These are phyloP conservation scores for Tolypocladium pustulatum DNA, from an alignment of 2,329 filamentous ascomycete genomes.

Conservation along the genomic window DNA sequence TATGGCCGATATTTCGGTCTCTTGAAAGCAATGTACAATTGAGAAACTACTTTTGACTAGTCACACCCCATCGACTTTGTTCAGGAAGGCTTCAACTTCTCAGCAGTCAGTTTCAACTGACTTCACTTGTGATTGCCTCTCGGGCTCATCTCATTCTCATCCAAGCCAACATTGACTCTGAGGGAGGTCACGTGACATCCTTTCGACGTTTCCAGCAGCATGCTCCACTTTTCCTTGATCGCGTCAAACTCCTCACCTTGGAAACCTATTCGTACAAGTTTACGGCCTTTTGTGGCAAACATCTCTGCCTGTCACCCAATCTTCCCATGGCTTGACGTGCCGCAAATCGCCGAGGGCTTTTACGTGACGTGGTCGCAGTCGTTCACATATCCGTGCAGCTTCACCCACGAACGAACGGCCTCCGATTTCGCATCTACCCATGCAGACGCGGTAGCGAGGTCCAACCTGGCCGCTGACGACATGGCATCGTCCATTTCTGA, in stretches of 20 bases:
- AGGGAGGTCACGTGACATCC: constrained; percentile 8
- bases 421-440: constrained; percentile 2
- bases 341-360: constrained; percentile 4
- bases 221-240: constrained; percentile 10
- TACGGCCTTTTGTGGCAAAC: not conserved
- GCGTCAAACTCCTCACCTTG: constrained; percentile 13
- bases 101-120: not conserved
- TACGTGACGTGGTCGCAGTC: constrained; percentile 4
- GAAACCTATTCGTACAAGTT: not conserved
- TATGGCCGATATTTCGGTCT: not conserved
- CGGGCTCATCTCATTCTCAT: not conserved
- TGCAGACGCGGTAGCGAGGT: constrained; percentile 6
- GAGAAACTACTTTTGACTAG: not conserved
- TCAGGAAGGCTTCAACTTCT: not conserved
- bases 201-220: not conserved
- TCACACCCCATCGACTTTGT: not conserved
- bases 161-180: not conserved
- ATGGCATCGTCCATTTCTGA: constrained; percentile 31
- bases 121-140: not conserved
- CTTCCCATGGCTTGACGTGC: constrained; percentile 5
- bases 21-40: not conserved
- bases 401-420: not conserved
- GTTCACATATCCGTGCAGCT: not conserved
- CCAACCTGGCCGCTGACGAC: constrained; percentile 9
- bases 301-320: not conserved